phyloP scores from a whole-genome alignment of 1,284 basidiomycete genomes.

The Cystobasidium sp. region DNA sequence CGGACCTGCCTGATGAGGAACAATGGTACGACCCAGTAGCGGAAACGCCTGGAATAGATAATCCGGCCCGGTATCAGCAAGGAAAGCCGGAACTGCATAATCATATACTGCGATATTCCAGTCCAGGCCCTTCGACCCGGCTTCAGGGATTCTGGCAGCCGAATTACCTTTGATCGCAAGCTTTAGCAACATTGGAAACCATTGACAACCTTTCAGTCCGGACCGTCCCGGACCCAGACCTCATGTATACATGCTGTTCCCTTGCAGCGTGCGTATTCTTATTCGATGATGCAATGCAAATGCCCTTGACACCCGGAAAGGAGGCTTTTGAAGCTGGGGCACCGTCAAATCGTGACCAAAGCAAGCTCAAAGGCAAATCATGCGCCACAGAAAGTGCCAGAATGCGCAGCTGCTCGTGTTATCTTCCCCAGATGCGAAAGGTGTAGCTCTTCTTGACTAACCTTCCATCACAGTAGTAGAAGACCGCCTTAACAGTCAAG shows the following conservation, averaged over 20 bases:
- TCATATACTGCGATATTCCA: background rate
- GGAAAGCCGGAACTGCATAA: background rate
- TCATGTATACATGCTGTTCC: background rate
- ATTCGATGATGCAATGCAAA: conserved; percentile 9
- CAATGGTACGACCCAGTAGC: no score
- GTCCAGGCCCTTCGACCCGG: background rate
- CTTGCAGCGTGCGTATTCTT: conserved; percentile 6
- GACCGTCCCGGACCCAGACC: background rate
- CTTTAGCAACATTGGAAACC: background rate
- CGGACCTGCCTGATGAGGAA: no score
- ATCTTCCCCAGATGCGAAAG: no score
- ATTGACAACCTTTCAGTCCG: background rate
- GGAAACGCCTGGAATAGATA: no score
- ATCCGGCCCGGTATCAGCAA: background rate
- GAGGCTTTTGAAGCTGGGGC: no score
- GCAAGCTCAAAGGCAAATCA: no score
- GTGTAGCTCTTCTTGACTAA: no score
- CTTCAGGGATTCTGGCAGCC: conserved; percentile 5
- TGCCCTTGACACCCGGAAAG: conserved; percentile 1
- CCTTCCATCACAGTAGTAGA: no score
- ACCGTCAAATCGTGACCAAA: no score
- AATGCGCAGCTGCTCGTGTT: no score
- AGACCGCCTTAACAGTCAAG: no score
- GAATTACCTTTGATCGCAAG: conserved; percentile 8
- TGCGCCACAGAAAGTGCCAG: no score